phyloP scores from a whole-genome alignment of 257 asterid species.

The Pogostemon cablin region DNA sequence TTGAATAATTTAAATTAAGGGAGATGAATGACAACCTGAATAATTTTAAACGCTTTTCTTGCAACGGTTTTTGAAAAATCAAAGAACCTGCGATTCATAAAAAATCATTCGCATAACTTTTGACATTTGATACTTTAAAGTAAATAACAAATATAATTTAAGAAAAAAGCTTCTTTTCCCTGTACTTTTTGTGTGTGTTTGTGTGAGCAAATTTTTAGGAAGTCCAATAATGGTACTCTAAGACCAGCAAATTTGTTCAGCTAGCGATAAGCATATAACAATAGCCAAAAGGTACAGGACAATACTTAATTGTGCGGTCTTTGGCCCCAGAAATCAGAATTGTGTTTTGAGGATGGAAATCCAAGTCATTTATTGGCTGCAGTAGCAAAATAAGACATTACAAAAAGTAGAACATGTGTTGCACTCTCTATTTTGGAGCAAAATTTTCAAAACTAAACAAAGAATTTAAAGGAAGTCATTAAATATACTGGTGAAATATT shows the following conservation, averaged over 20 bases:
- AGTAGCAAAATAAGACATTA: constrained; percentile 36
- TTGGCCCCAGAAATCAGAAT: constrained; percentile 85
- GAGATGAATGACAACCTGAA: constrained; percentile 56
- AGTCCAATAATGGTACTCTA: constrained; percentile 26
- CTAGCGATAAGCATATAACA: constrained; percentile 21
- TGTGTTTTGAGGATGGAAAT: constrained; percentile 84
- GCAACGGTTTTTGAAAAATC: constrained; percentile 79
- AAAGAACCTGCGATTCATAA: constrained; percentile 62
- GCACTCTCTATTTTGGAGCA: constrained; percentile 24
- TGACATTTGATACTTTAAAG: constrained; percentile 8
- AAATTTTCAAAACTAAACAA: constrained; percentile 1
- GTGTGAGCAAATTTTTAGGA: constrained; percentile 9
- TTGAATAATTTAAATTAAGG: constrained; percentile 15
- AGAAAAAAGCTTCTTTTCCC: background rate
- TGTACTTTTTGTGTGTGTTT: background rate
- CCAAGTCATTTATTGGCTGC: constrained; percentile 94
- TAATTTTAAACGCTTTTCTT: constrained; percentile 76
- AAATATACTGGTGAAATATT: constrained; percentile 16
- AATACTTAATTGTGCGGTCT: constrained; percentile 89
- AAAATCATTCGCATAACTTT: constrained; percentile 16
- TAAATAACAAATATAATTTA: background rate
- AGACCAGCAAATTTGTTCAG: constrained; percentile 21
- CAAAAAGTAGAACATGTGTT: constrained; percentile 23
- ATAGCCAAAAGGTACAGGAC: constrained; percentile 30
- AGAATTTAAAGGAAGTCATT: constrained; percentile 17